Conservation (phyloP, 2,329 filamentous ascomycete genomes). For the Xylariaceae sp. region DNA sequence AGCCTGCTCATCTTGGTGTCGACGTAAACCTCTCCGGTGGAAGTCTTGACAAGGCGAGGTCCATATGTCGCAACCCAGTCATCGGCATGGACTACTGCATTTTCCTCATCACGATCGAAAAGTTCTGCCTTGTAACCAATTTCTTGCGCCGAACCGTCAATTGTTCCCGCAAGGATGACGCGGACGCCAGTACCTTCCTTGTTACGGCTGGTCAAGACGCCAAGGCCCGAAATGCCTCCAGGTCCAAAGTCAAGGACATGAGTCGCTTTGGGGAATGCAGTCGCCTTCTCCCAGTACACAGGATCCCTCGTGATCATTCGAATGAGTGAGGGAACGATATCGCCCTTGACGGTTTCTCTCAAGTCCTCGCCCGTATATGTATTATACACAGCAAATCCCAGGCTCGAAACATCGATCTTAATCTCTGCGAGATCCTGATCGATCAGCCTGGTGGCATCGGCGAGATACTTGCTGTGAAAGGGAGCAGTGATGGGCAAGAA, state of each 20-base stretch:
- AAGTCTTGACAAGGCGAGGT: constrained; percentile 86
- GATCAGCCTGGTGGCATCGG: constrained; percentile 75
- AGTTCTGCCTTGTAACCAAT: constrained; percentile 97
- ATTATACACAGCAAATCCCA: constrained; percentile 84
- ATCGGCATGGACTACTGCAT: constrained; percentile 89
- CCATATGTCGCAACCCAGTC: constrained; percentile 98
- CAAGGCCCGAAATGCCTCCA: constrained; percentile 92
- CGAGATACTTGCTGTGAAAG: constrained; percentile 94
- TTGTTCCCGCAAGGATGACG: constrained; percentile 89
- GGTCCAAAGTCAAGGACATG: constrained; percentile 97
- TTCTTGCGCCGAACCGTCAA: constrained; percentile 84
- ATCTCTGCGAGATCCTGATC: constrained; percentile 84
- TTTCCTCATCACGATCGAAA: constrained; percentile 92
- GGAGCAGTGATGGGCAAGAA: constrained; percentile 97
- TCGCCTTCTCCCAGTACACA: constrained; percentile 95
- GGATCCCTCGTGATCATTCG: constrained; percentile 92
- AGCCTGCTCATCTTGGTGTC: constrained; percentile 95
- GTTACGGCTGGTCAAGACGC: constrained; percentile 94
- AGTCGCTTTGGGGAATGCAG: constrained; percentile 82
- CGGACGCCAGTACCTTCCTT: constrained; percentile 98
- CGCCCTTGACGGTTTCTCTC: constrained; percentile 63
- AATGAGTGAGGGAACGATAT: constrained; percentile 81
- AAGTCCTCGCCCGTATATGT: constrained; percentile 87
- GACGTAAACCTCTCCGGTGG: constrained; percentile 82
- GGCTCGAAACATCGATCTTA: constrained; percentile 64